A percentile compares a stretch with the other conserved stretches of the same genome.
phyloP scores from a whole-genome alignment of 345 rosid genomes.

The Gossypioides kirkii region DNA sequence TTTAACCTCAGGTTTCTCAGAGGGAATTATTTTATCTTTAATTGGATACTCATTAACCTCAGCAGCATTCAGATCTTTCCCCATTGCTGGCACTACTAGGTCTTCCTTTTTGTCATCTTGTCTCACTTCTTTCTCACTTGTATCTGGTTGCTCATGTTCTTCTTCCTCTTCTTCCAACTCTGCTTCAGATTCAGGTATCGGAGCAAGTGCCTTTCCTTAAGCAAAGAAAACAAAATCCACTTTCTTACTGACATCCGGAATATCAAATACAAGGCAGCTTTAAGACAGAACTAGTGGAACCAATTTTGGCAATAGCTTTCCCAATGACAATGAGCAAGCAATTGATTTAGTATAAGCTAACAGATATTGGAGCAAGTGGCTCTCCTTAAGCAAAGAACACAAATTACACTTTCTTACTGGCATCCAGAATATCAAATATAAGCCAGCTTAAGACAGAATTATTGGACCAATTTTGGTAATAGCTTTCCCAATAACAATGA shows the following conservation, averaged over 20 bases:
- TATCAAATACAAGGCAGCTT: not conserved
- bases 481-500: not conserved
- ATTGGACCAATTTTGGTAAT: not conserved
- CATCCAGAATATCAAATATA: not conserved
- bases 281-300: not conserved
- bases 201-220: conserved; percentile 92
- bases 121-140: conserved; percentile 16
- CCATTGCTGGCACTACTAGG: conserved; percentile 9
- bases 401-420: conserved; percentile 17
- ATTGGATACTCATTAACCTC: conserved; percentile 1
- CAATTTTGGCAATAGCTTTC: not conserved
- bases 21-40: conserved; percentile 25
- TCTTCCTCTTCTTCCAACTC: conserved; percentile 74
- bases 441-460: not conserved
- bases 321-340: not conserved
- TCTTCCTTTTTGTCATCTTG: conserved; percentile 17
- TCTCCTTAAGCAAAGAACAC: conserved; percentile 59
- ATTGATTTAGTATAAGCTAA: conserved; percentile 3
- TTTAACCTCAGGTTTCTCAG: conserved; percentile 29
- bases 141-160: conserved; percentile 8
- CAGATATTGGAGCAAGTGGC: conserved; percentile 90
- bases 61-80: conserved; percentile 25
- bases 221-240: conserved; percentile 32
- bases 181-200: conserved; percentile 85
- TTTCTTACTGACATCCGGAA: conserved; percentile 17